Evolutionary conservation across 2,329 filamentous ascomycete species (phyloP).

Genomic region (Aspergillus phoenicis): DNA sequence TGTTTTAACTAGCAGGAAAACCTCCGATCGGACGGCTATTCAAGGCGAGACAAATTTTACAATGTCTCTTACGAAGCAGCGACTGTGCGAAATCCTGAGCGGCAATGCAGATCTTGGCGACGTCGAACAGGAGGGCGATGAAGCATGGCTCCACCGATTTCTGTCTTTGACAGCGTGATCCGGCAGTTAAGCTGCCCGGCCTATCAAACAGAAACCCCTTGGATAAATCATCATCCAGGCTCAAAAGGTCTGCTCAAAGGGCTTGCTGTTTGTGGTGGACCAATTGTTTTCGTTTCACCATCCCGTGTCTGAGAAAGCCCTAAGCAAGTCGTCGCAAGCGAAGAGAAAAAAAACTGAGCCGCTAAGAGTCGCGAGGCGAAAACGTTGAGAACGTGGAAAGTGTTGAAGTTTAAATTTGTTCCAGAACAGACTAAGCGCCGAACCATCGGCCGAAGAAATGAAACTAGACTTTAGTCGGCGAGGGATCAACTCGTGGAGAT

Average conservation of each 20-base stretch:
- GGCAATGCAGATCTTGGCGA: not conserved
- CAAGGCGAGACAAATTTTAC: not conserved
- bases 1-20: slow-evolving; percentile 18
- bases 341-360: not conserved
- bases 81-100: not conserved
- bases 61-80: not conserved
- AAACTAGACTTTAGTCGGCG: not conserved
- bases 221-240: not conserved
- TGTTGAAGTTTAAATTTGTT: slow-evolving; percentile 7
- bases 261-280: not conserved
- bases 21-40: not conserved
- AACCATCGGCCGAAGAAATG: not conserved
- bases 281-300: not conserved
- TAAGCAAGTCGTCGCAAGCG: not conserved
- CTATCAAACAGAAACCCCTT: not conserved
- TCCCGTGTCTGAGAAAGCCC: slow-evolving; percentile 1
- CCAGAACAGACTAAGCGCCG: not conserved
- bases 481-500: not conserved
- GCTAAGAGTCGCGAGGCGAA: not conserved
- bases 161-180: not conserved
- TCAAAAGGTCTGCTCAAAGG: too few species aligned
- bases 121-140: not conserved
- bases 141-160: not conserved
- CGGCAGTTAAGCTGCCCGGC: not conserved
- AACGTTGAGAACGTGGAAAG: slow-evolving; percentile 7